These are phyloP conservation scores for Marasmius oreades DNA, from an alignment of 1,284 basidiomycete species.

Conservation along the genomic window DNA sequence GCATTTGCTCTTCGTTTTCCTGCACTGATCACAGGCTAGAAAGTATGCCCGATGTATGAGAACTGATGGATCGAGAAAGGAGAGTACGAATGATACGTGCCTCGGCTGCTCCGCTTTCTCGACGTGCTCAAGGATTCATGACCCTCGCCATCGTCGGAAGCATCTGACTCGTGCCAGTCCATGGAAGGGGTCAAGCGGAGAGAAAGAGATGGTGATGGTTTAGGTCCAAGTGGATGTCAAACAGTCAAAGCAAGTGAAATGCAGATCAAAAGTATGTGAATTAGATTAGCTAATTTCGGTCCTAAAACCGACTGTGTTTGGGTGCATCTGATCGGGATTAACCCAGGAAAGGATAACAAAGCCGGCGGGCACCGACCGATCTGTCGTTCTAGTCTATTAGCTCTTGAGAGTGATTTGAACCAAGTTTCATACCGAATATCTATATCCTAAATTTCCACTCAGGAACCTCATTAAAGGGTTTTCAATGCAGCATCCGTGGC, in stretches of 20 bases:
- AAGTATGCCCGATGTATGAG: conserved; percentile 10
- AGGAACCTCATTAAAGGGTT: too few relatives aligned
- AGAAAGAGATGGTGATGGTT: conserved; percentile 15
- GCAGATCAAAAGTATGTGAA: neutral
- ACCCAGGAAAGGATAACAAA: too few relatives aligned
- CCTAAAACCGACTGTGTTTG: too few relatives aligned
- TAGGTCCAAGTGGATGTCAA: conserved; percentile 13
- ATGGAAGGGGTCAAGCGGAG: conserved; percentile 22
- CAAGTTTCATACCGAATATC: too few relatives aligned
- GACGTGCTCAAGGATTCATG: conserved; percentile 35
- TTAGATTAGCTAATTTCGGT: neutral
- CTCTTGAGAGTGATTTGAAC: too few relatives aligned
- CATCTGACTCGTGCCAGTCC: conserved; percentile 55
- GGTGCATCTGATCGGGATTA: too few relatives aligned
- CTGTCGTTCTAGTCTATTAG: too few relatives aligned
- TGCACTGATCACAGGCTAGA: conserved; percentile 78
- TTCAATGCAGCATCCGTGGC: too few relatives aligned
- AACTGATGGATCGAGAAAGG: neutral
- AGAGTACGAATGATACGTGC: conserved; percentile 29
- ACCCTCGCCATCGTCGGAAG: conserved; percentile 53
- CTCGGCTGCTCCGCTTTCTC: conserved; percentile 69
- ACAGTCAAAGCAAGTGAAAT: neutral
- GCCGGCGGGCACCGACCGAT: too few relatives aligned
- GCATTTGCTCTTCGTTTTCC: conserved; percentile 86
- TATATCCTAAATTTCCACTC: too few relatives aligned